Base-by-base conservation (phyloP, 345 rosid genomes). In the Euclidium syriacum region DNA sequence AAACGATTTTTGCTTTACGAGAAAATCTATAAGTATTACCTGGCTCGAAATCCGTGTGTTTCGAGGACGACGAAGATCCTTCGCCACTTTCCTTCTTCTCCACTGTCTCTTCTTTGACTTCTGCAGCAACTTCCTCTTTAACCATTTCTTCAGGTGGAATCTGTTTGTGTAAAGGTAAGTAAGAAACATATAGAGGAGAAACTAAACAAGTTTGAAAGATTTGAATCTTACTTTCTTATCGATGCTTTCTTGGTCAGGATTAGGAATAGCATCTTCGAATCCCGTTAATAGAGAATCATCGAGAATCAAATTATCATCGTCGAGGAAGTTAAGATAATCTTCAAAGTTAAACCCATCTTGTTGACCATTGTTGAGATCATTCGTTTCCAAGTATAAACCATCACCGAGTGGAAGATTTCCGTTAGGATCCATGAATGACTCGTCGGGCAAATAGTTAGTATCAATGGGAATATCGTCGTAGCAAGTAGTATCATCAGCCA, bases 311-410 rank as follows among this genome's bases (percentile, higher is more conserved):
- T 71, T 42, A 39, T 75, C 87, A 35, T 76, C 85, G 75, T 89
- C 96, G 30, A 65, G 75, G 78, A 84, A 86, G 58, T 72, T 81
- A 30, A 95, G 87, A 49, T 80, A 95, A 52, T 95, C 96, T 10
- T 82, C 92, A 35, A 78, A 56, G 72, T 79, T 80, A 65, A 87
- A 87, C 66, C 68, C 79, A 46, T 78, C 80, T 19, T 71, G 73
- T 66, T 75, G 86, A 9, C 69, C 55, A 72, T 65, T 68, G 30
- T 80, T 73, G 61, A 90, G 91, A 72, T 94, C 97, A 52, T 81
- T 78, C 23, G 91, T 76, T 65, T 86, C 90, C 38, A 87, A 67
- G 77, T 68, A 87, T 17, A 76, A 66, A 24, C 67, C 86, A 62
- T 94, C 87, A 18, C 30, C 53, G 11, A 64, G 71, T 30, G 74